A percentile compares a stretch with the other conserved stretches of the same genome.
Evolutionary conservation across 2,329 filamentous ascomycete genomes (phyloP).

Genomic region (Aspergillus quadricinctus): DNA sequence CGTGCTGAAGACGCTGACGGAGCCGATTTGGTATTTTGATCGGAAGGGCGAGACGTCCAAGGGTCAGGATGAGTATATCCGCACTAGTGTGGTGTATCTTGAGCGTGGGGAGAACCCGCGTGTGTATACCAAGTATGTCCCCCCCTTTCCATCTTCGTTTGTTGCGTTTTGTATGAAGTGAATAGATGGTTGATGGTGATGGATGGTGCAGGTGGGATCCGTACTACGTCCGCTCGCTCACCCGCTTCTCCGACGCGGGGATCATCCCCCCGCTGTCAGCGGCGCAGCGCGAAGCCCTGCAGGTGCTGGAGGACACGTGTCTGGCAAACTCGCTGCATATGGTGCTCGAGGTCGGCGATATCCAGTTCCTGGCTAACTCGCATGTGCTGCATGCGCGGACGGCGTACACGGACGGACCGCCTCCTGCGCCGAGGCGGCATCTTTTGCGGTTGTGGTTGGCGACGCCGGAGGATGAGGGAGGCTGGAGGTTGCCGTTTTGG

Average conservation of each 20-base stretch:
- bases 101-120: constrained; percentile 63
- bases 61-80: constrained; percentile 71
- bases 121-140: constrained; percentile 65
- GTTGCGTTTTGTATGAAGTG: neutral
- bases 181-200: no score
- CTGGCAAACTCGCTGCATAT: constrained; percentile 72
- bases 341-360: constrained; percentile 80
- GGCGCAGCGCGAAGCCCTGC: constrained; percentile 63
- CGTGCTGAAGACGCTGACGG: constrained; percentile 67
- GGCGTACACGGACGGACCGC: constrained; percentile 67
- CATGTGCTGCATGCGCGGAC: constrained; percentile 80
- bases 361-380: constrained; percentile 78
- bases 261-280: constrained; percentile 67
- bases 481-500: constrained; percentile 78
- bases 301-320: constrained; percentile 72
- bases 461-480: constrained; percentile 75
- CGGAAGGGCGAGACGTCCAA: constrained; percentile 76
- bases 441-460: constrained; percentile 81
- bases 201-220: constrained; percentile 63
- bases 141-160: no score
- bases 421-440: constrained; percentile 67
- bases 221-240: constrained; percentile 75
- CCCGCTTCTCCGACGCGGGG: constrained; percentile 67
- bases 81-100: constrained; percentile 69
- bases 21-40: constrained; percentile 88